phyloP scores from a whole-genome alignment of 1,139 yeast species.

The Suhomyces taliae region DNA sequence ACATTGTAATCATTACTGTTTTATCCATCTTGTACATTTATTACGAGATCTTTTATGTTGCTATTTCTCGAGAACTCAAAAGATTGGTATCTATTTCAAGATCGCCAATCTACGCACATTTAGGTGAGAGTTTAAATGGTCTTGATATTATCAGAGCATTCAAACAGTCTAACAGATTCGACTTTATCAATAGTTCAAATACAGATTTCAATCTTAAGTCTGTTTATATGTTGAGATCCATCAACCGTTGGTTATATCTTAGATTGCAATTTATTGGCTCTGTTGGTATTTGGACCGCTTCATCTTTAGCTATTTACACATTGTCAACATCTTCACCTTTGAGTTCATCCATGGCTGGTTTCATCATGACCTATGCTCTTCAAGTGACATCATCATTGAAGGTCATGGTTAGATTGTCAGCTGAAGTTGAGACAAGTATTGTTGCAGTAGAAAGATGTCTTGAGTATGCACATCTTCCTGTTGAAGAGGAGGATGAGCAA shows the following conservation, averaged over 20 bases:
- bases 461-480: conserved; percentile 64
- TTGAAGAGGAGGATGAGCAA: conserved; percentile 49
- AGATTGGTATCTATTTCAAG: conserved; percentile 33
- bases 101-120: conserved; percentile 64
- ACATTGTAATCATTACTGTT: conserved; percentile 40
- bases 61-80: conserved; percentile 57
- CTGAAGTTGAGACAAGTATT: conserved; percentile 71
- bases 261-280: conserved; percentile 72
- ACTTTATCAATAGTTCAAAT: conserved; percentile 54
- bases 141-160: conserved; percentile 61
- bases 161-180: conserved; percentile 52
- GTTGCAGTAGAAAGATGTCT: conserved; percentile 76
- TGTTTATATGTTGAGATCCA: conserved; percentile 53
- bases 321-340: conserved; percentile 32
- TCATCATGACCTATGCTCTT: conserved; percentile 69
- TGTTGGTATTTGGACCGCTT: conserved; percentile 58
- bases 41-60: conserved; percentile 53
- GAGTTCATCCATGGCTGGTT: conserved; percentile 70
- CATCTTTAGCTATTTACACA: conserved; percentile 48
- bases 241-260: conserved; percentile 72
- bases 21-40: conserved; percentile 49
- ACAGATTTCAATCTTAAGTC: conserved; percentile 65
- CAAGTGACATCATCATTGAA: conserved; percentile 61
- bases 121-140: conserved; percentile 63
- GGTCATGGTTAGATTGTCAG: conserved; percentile 64